Conservation (phyloP, 2,329 filamentous ascomycete genomes). For the Aspergillus nomiae region DNA sequence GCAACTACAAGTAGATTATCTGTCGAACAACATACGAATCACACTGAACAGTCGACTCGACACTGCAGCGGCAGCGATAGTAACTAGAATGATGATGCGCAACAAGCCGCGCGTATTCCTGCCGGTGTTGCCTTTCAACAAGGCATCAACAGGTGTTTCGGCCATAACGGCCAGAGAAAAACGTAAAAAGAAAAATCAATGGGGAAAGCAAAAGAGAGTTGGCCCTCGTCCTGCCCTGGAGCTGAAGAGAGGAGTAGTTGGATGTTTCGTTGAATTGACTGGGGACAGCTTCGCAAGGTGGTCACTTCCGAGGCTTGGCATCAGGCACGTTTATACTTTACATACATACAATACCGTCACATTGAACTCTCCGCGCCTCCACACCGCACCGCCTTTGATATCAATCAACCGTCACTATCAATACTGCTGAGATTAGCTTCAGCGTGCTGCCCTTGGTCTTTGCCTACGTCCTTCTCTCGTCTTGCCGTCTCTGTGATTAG, state of each 20-base stretch:
- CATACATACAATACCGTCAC: slow-evolving; percentile 2
- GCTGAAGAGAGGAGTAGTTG: slow-evolving; percentile 25
- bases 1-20: neutral
- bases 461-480: neutral
- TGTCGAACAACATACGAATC: slow-evolving; percentile 69
- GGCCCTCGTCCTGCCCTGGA: slow-evolving; percentile 18
- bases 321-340: slow-evolving; percentile 19
- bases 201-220: slow-evolving; percentile 29
- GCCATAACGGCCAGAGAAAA: slow-evolving; percentile 47
- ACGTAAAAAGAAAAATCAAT: slow-evolving; percentile 34
- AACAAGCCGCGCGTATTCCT: slow-evolving; percentile 82
- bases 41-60: slow-evolving; percentile 96
- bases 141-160: slow-evolving; percentile 52
- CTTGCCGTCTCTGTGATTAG: neutral
- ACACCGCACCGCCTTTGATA: slow-evolving; percentile 1
- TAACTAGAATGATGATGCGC: slow-evolving; percentile 82
- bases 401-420: neutral
- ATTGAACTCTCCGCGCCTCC: slow-evolving; percentile 2
- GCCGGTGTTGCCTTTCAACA: slow-evolving; percentile 77
- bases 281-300: slow-evolving; percentile 43
- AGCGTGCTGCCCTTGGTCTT: neutral
- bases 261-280: slow-evolving; percentile 21
- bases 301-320: slow-evolving; percentile 46
- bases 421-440: neutral
- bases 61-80: slow-evolving; percentile 89